A percentile compares a stretch with the other conserved stretches of the same genome.
These are phyloP conservation scores for Nakazawaea wyomingensis DNA, from an alignment of 805 yeast genomes.

Conservation along the genomic window DNA sequence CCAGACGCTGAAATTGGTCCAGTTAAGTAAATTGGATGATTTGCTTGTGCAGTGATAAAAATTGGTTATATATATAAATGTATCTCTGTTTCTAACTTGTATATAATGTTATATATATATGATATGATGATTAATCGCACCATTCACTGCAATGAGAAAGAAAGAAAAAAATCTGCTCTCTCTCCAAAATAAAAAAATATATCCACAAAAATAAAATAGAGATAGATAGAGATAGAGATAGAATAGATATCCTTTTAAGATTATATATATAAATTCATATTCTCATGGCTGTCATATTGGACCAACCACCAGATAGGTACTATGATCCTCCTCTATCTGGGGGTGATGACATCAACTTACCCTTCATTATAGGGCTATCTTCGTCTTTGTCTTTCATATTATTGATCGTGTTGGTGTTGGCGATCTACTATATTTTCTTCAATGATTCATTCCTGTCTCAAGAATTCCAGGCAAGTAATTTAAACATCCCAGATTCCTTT, in stretches of 20 bases:
- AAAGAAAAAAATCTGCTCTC: too few species aligned
- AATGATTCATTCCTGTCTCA: slow-evolving; percentile 14
- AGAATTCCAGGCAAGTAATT: slow-evolving; percentile 1
- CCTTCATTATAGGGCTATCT: slow-evolving; percentile 18
- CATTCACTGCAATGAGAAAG: too few species aligned
- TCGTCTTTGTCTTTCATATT: slow-evolving; percentile 22
- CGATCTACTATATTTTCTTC: slow-evolving; percentile 23
- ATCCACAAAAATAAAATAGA: too few species aligned
- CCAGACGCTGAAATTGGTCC: neutral
- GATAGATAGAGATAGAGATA: too few species aligned
- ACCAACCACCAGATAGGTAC: neutral
- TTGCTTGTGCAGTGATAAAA: neutral
- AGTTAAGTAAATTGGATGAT: slow-evolving; percentile 3
- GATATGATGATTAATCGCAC: too few species aligned
- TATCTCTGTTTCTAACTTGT: neutral
- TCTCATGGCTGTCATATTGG: too few species aligned
- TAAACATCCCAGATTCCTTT: slow-evolving; percentile 23
- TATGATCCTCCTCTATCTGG: slow-evolving; percentile 10
- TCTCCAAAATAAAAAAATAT: too few species aligned
- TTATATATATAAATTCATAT: too few species aligned
- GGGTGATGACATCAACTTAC: slow-evolving; percentile 14
- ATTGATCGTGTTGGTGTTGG: slow-evolving; percentile 19
- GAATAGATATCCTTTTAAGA: too few species aligned
- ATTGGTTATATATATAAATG: too few species aligned
- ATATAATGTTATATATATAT: too few species aligned